Percentiles rank a stretch among this genome's conserved stretches.
Conservation (phyloP, 306 rosid species). For the Begonia fuchsioides region DNA sequence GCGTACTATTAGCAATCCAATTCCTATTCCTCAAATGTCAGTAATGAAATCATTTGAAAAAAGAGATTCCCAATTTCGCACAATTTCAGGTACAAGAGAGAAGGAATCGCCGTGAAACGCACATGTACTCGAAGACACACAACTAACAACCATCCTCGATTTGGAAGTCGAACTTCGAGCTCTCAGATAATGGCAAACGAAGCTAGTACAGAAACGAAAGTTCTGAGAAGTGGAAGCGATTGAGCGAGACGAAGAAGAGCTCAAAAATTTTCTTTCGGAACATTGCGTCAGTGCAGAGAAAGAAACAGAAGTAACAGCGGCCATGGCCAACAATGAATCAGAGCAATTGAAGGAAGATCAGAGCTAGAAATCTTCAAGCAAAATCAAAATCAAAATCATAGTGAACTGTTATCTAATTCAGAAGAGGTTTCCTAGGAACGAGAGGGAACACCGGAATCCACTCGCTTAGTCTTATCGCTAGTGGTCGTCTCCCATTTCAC, state of each 20-base stretch:
- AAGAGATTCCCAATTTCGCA: background rate
- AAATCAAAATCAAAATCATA: too few relatives aligned
- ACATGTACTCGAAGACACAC: conserved; percentile 55
- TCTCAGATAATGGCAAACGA: conserved; percentile 17
- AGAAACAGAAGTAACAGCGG: conserved; percentile 52
- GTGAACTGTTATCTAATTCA: too few relatives aligned
- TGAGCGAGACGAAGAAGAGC: conserved; percentile 27
- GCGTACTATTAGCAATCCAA: too few relatives aligned
- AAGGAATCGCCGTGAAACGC: conserved; percentile 3
- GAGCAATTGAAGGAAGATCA: too few relatives aligned
- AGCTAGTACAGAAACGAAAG: conserved; percentile 26
- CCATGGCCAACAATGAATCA: conserved; percentile 24
- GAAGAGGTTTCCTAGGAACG: too few relatives aligned
- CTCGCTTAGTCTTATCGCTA: too few relatives aligned
- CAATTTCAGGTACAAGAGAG: background rate
- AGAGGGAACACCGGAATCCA: too few relatives aligned
- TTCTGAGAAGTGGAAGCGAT: conserved; percentile 27
- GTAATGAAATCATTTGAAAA: too few relatives aligned
- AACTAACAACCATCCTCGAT: conserved; percentile 43
- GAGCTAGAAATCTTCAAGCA: too few relatives aligned
- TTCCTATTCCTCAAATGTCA: too few relatives aligned
- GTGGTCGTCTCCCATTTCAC: too few relatives aligned
- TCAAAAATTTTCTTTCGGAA: conserved; percentile 24
- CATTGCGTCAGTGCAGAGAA: conserved; percentile 43
- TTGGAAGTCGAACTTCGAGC: conserved; percentile 22